Base-by-base conservation (phyloP, 768 basidiomycete genomes). In the Cystofilobasidium capitatum region DNA sequence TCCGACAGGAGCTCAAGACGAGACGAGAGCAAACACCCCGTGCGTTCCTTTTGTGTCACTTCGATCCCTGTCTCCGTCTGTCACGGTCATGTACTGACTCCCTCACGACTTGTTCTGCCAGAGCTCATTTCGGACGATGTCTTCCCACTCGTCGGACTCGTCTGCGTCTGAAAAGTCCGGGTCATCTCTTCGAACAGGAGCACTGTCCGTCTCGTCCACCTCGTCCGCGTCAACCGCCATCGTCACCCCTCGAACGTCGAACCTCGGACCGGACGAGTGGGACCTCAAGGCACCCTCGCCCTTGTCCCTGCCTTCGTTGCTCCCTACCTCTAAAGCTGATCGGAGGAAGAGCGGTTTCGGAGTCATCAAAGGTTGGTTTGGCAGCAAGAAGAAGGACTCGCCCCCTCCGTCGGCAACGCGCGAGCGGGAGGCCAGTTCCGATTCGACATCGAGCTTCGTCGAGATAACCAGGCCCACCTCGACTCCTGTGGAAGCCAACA, bases 291-390 rank as follows among this genome's bases (percentile, higher is more conserved):
- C 51, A 31, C 51, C 51, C 5, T 55, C 51, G 51, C 51, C 51
- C 13, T 14, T 55, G 26, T 55, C 51, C 29, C 51, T 55, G 3
- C 51, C 51, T 26, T 31, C 51, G 31, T 31, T 55, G 14, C 51
- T 55, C 29, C 51, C 51, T 9, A 42, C 40, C 10, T 20, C 26
- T 16, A 55, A 55, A 31, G 2, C 31, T 2, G 51, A 55, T 6
- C 51, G 51, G 13, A 29, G n/a, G 29, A 55, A 55, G 29, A 55
- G 20, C 31, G 26, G 29, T 3, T 33, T 55, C 20, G 51, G 51
- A 8, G 51, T 55, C 51, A 31, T 55, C 51, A 55, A 55, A 31
- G 31, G 51, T 16, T 55, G 51, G 51, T 55, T 55, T 20, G 51
- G 51, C 31, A 16, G 29, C n/a, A 55, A 55, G 51, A 55, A 55